Conservation (phyloP, 1,284 basidiomycete genomes). For the Hortiboletus rubellus region DNA sequence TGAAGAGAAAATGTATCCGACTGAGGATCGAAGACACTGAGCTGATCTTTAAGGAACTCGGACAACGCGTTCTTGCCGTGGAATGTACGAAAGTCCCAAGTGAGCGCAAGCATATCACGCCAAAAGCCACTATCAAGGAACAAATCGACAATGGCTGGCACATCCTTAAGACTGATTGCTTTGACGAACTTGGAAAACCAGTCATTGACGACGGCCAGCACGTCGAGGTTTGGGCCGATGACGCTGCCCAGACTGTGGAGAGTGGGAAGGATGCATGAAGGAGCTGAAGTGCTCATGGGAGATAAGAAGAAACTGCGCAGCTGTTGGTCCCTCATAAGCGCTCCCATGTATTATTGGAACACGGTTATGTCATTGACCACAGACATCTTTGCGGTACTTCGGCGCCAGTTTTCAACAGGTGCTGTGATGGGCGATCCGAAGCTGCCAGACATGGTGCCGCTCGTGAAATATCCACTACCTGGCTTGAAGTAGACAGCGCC, state of each 20-base stretch:
- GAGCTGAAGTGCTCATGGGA: conserved; percentile 8
- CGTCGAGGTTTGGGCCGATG: conserved; percentile 22
- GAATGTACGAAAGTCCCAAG: conserved; percentile 66
- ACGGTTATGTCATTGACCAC: no score
- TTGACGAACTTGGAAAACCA: conserved; percentile 28
- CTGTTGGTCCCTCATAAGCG: neutral
- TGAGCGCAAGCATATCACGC: conserved; percentile 61
- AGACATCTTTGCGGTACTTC: no score
- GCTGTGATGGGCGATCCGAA: no score
- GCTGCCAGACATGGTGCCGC: no score
- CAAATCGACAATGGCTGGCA: conserved; percentile 28
- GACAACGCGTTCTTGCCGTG: conserved; percentile 41
- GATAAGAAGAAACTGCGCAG: no score
- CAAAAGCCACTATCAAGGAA: conserved; percentile 51
- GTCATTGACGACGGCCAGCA: conserved; percentile 9
- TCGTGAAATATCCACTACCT: neutral
- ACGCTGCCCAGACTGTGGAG: conserved; percentile 21
- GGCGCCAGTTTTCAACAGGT: no score
- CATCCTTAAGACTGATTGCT: conserved; percentile 24
- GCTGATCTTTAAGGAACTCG: conserved; percentile 46
- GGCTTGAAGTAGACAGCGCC: neutral
- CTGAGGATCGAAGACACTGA: conserved; percentile 37
- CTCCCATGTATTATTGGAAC: neutral
- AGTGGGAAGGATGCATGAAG: conserved; percentile 22
- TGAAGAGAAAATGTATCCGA: conserved; percentile 22